Evolutionary conservation across 495 filamentous ascomycete genomes (phyloP), one percentile per base, ranked within the genome.

Genomic region (Beverwykella pulmonaria): DNA sequence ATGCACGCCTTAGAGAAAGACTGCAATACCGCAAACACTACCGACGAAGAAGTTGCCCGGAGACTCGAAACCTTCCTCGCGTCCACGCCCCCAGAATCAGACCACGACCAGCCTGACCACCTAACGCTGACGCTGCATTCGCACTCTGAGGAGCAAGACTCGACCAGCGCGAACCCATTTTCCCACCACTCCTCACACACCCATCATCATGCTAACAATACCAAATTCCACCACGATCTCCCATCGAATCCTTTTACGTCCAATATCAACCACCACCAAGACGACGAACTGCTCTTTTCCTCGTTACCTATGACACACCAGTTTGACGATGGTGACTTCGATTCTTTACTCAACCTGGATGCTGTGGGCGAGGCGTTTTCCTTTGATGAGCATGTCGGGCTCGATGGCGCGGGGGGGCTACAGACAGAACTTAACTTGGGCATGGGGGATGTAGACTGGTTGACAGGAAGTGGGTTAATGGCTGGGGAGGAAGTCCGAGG

Each of bases 271-370:
- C 67, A 73, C 44, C 71, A 73, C 60, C 71, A 70, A 26, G 71
- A 61, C 61, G 55, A 59, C 47, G 67, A 67, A 32, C 57, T 61
- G 58, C 41, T 66, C 49, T 70, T 69, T 53, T 61, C 58, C 29
- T 49, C 29, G 20, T 34, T 68, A 55, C 66, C 65, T 14, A 61
- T 71, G 49, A 56, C 55, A 4, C 59, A 68, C 39, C 74, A 77
- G n/a, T 74, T 76, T 47, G 76, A 78, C 53, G 67, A 71, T 12
- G 76, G 76, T 32, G 76, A 79, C 44, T 79, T 79, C 65, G 77
- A 78, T 39, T 32, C 32, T 44, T 44, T 73, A 53, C 50, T 73
- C 23, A 70, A 73, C 68, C 39, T 70, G 34, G 71, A 73, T 54
- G 71, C 59, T 22, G 68, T 68, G 63, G 67, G 63, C 9, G 71